Conservation (phyloP, 768 basidiomycete species). For the Tricholoma sp. region DNA sequence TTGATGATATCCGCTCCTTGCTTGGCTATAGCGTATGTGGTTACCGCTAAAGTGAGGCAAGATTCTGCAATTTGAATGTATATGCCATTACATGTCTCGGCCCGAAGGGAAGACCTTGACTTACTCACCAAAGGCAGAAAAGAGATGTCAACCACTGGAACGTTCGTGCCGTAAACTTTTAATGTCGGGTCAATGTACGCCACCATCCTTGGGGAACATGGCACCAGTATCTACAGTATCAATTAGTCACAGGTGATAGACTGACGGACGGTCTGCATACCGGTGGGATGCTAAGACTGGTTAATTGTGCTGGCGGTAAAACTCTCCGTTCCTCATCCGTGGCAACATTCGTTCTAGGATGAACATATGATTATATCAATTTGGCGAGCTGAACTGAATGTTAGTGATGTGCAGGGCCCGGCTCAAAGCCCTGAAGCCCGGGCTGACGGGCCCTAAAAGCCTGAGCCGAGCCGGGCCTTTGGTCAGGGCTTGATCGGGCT, state of each 20-base stretch:
- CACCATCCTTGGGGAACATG: constrained; percentile 25
- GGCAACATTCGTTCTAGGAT: constrained; percentile 14
- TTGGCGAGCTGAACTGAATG: too few relatives aligned
- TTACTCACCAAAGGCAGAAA: constrained; percentile 1
- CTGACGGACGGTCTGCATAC: not conserved
- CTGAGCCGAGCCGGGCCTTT: too few relatives aligned
- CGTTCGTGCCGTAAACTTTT: constrained; percentile 27
- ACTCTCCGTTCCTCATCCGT: constrained; percentile 15
- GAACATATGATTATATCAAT: constrained; percentile 2
- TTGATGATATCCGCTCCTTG: not conserved
- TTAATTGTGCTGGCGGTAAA: not conserved
- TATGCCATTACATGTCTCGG: not conserved
- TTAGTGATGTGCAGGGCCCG: too few relatives aligned
- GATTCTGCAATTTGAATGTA: not conserved
- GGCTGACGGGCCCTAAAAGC: too few relatives aligned
- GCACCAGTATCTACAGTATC: constrained; percentile 15
- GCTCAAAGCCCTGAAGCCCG: too few relatives aligned
- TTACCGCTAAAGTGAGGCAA: not conserved
- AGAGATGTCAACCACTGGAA: constrained; percentile 20
- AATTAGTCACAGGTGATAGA: too few relatives aligned
- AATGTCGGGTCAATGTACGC: constrained; percentile 27
- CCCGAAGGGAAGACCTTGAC: not conserved
- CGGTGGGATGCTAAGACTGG: not conserved
- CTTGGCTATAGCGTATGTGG: constrained; percentile 2
- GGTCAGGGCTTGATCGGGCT: too few relatives aligned